A percentile compares a stretch with the other conserved stretches of the same genome.
These are phyloP conservation scores for Aspergillus felis DNA, from an alignment of 2,329 filamentous ascomycete species.

Conservation along the genomic window DNA sequence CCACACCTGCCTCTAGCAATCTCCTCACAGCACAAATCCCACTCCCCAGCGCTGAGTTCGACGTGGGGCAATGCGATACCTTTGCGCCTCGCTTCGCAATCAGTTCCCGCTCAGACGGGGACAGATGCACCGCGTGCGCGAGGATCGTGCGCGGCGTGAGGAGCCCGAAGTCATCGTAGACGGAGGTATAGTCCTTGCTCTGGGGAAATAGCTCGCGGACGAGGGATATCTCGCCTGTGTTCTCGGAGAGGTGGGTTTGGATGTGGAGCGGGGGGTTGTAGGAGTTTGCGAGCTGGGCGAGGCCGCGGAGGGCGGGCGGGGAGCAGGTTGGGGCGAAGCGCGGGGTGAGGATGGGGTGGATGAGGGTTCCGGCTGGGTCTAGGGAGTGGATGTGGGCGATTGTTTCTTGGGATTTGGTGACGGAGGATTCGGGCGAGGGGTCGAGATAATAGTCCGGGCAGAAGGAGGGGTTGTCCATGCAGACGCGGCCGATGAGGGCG, in stretches of 20 bases:
- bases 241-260: conserved; percentile 91
- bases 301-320: conserved; percentile 51
- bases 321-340: conserved; percentile 58
- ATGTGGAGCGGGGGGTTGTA: conserved; percentile 58
- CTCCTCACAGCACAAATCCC: conserved; percentile 73
- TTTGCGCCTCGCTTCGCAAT: conserved; percentile 61
- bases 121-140: conserved; percentile 78
- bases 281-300: conserved; percentile 62
- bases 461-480: conserved; percentile 71
- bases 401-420: conserved; percentile 54
- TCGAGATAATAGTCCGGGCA: conserved; percentile 80
- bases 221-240: conserved; percentile 66
- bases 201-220: conserved; percentile 68
- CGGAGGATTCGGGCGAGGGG: conserved; percentile 55
- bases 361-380: conserved; percentile 38
- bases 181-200: conserved; percentile 63
- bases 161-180: conserved; percentile 72
- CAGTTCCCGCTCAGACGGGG: conserved; percentile 60
- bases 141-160: conserved; percentile 72
- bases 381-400: conserved; percentile 65
- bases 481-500: conserved; percentile 88
- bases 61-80: conserved; percentile 80
- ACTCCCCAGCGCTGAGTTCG: conserved; percentile 76
- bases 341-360: conserved; percentile 76
- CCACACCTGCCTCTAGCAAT: conserved; percentile 69